Evolutionary conservation across 768 basidiomycete genomes (phyloP).

Genomic region (Phlebiopsis gigantea): DNA sequence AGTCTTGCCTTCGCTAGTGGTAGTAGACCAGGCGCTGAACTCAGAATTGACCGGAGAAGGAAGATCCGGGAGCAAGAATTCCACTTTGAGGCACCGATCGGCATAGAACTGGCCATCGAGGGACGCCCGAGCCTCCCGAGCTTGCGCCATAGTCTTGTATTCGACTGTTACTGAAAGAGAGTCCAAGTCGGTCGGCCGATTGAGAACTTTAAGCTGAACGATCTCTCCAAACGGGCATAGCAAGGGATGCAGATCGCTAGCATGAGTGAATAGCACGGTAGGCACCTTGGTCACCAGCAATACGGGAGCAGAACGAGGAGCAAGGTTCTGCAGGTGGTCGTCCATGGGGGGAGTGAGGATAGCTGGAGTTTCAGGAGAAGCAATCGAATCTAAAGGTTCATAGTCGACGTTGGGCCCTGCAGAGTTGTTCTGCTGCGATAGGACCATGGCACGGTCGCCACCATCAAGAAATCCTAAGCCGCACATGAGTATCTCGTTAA

Average conservation of each 20-base stretch:
- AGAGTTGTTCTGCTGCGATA: conserved; percentile 37
- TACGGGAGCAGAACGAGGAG: conserved; percentile 6
- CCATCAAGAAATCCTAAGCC: conserved; percentile 71
- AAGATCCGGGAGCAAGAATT: conserved; percentile 25
- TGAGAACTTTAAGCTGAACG: conserved; percentile 51
- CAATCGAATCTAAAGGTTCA: conserved; percentile 22
- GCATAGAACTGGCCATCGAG: conserved; percentile 62
- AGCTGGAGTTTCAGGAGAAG: conserved; percentile 17
- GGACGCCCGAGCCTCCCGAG: conserved; percentile 59
- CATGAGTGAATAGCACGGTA: conserved; percentile 58
- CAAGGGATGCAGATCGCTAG: conserved; percentile 65
- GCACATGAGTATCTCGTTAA: neutral
- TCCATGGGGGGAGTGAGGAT: conserved; percentile 16
- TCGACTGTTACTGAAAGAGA: conserved; percentile 59
- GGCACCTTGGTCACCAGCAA: conserved; percentile 60
- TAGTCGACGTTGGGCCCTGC: conserved; percentile 26
- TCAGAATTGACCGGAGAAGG: conserved; percentile 1
- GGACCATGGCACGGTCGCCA: conserved; percentile 65
- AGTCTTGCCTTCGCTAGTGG: conserved; percentile 14
- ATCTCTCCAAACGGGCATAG: conserved; percentile 69
- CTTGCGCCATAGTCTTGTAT: conserved; percentile 47
- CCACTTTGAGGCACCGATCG: conserved; percentile 35
- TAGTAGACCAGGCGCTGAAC: neutral
- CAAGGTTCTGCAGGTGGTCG: neutral
- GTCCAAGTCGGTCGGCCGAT: conserved; percentile 29